A percentile compares a stretch with the other conserved stretches of the same genome.
phyloP scores from a whole-genome alignment of 352 stramenopile genomes.

The Phytophthora pistaciae region DNA sequence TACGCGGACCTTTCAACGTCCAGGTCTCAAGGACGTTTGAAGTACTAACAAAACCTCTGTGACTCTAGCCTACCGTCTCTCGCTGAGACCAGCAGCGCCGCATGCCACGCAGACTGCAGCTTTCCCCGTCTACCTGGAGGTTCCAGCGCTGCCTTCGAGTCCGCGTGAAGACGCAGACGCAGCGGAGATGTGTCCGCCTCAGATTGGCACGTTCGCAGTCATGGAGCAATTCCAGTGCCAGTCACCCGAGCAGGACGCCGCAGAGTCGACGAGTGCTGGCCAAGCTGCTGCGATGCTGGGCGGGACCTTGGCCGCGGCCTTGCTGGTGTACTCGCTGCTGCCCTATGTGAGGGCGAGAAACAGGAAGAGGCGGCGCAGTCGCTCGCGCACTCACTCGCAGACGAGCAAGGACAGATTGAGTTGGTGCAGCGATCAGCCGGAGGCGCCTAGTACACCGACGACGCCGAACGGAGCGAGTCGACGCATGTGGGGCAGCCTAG shows the following conservation, averaged over 20 bases:
- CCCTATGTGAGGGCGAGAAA: slow-evolving; percentile 29
- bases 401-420: slow-evolving; percentile 12
- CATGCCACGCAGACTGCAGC: slow-evolving; percentile 9
- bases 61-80: slow-evolving; percentile 28
- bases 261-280: slow-evolving; percentile 15
- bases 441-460: slow-evolving; percentile 18
- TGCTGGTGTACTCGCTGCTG: slow-evolving; percentile 40
- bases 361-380: slow-evolving; percentile 22
- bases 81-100: slow-evolving; percentile 18
- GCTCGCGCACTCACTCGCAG: slow-evolving; percentile 18
- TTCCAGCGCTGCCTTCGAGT: slow-evolving; percentile 10
- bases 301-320: slow-evolving; percentile 35
- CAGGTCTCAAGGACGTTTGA: not conserved
- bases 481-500: slow-evolving; percentile 21
- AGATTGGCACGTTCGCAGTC: slow-evolving; percentile 32
- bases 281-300: slow-evolving; percentile 35
- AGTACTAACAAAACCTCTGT: not conserved
- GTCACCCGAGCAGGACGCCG: not conserved
- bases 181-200: slow-evolving; percentile 26
- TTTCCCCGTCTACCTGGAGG: slow-evolving; percentile 31
- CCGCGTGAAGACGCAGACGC: slow-evolving; percentile 15
- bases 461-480: slow-evolving; percentile 25
- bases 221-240: slow-evolving; percentile 24
- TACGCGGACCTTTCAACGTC: not conserved
- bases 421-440: slow-evolving; percentile 4